phyloP scores from a whole-genome alignment of 1,139 yeast genomes.

The Pichia cactophila region DNA sequence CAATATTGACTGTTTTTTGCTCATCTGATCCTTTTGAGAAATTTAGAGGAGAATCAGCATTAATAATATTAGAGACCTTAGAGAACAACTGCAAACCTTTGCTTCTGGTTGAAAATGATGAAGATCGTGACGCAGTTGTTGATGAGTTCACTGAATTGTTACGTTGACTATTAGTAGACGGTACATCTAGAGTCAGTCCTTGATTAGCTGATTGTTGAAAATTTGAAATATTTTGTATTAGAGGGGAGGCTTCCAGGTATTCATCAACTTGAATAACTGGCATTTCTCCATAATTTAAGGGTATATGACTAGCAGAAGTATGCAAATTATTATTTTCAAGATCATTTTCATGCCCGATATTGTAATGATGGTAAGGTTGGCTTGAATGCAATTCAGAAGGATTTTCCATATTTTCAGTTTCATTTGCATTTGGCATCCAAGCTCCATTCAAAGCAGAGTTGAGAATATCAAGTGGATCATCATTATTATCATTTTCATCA shows the following conservation, averaged over 20 bases:
- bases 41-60: conserved; percentile 6
- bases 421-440: conserved; percentile 10
- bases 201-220: neutral
- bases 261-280: conserved; percentile 3
- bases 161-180: neutral
- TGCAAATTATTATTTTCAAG: conserved; percentile 2
- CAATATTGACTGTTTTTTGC: neutral
- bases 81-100: conserved; percentile 3
- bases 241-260: conserved; percentile 1
- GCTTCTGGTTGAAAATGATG: neutral
- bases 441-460: conserved; percentile 10
- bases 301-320: conserved; percentile 1
- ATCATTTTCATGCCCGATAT: neutral
- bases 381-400: neutral
- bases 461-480: neutral
- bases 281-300: neutral
- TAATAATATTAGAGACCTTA: conserved; percentile 9
- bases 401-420: neutral
- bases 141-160: neutral
- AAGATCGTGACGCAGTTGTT: neutral
- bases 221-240: neutral
- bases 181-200: neutral
- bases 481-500: neutral
- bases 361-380: neutral
- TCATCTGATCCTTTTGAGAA: neutral